These are phyloP conservation scores for Chlorella sp. DNA, from an alignment of 139 green algal genomes.

Conservation along the genomic window DNA sequence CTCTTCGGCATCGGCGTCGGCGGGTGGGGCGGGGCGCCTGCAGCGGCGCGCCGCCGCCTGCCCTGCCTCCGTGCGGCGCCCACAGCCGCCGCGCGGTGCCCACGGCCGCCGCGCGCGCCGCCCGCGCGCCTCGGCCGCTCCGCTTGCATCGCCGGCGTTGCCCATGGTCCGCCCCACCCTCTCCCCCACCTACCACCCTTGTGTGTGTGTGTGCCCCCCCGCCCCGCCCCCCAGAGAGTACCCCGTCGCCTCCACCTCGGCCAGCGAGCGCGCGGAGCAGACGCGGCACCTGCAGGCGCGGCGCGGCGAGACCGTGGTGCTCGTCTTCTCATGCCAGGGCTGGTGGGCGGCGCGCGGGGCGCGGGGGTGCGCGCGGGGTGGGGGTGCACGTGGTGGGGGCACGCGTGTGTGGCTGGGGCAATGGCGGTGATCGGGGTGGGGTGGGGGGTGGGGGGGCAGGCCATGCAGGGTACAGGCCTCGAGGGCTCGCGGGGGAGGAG, in stretches of 20 bases:
- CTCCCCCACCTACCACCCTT: too few relatives aligned
- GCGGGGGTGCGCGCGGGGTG: neutral
- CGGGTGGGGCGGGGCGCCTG: conserved; percentile 10
- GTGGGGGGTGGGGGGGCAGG: neutral
- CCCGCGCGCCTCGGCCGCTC: too few relatives aligned
- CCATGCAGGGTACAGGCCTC: neutral
- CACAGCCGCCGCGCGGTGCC: too few relatives aligned
- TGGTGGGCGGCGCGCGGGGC: too few relatives aligned
- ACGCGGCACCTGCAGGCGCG: conserved; percentile 45
- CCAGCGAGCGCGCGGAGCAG: conserved; percentile 72
- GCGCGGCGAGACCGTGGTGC: conserved; percentile 43
- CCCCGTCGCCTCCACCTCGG: conserved; percentile 74
- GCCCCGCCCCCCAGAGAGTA: conserved; percentile 44
- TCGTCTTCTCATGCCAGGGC: conserved; percentile 30
- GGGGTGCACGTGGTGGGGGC: neutral
- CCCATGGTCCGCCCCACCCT: too few relatives aligned
- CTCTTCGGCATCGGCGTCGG: conserved; percentile 59
- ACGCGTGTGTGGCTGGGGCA: neutral
- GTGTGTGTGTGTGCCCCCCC: too few relatives aligned
- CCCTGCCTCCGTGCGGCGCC: too few relatives aligned
- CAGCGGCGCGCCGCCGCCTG: neutral
- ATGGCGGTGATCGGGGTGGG: neutral
- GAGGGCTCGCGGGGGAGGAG: neutral
- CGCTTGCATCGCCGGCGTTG: too few relatives aligned
- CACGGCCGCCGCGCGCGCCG: too few relatives aligned